Conservation (phyloP, 2,329 filamentous ascomycete genomes). For the Lecanicillium sp. region DNA sequence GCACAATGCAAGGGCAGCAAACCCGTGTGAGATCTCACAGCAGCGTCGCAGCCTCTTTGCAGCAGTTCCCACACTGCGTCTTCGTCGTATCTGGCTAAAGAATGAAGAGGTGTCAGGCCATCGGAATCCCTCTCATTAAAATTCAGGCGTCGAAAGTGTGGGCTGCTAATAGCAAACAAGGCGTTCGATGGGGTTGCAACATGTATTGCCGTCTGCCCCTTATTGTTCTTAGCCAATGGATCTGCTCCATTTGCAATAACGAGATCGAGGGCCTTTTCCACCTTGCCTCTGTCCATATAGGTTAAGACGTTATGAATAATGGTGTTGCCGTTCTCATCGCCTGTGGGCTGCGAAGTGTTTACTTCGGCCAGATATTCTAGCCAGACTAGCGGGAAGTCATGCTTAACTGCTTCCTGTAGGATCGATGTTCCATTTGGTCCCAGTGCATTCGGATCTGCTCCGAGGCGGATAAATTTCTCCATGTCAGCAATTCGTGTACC, state of each 20-base stretch:
- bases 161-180: background rate
- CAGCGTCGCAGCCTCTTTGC: background rate
- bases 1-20: background rate
- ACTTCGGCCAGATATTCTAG: background rate
- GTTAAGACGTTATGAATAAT: background rate
- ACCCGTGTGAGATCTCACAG: background rate
- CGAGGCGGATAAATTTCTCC: background rate
- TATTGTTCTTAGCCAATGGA: background rate
- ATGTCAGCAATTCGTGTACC: background rate
- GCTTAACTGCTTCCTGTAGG: background rate
- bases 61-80: background rate
- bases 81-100: background rate
- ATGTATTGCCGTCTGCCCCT: slow-evolving; percentile 1
- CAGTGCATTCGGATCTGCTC: background rate
- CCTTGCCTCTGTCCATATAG: no score
- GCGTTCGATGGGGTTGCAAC: background rate
- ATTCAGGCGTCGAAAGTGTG: background rate
- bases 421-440: background rate
- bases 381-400: background rate
- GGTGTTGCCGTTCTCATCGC: background rate
- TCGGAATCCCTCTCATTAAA: background rate
- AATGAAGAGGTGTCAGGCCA: background rate
- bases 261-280: slow-evolving; percentile 1
- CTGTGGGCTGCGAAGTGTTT: background rate
- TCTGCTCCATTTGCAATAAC: background rate